These are phyloP conservation scores for Crithidia expoeki DNA, from an alignment of 208 protist species.

Conservation along the genomic window DNA sequence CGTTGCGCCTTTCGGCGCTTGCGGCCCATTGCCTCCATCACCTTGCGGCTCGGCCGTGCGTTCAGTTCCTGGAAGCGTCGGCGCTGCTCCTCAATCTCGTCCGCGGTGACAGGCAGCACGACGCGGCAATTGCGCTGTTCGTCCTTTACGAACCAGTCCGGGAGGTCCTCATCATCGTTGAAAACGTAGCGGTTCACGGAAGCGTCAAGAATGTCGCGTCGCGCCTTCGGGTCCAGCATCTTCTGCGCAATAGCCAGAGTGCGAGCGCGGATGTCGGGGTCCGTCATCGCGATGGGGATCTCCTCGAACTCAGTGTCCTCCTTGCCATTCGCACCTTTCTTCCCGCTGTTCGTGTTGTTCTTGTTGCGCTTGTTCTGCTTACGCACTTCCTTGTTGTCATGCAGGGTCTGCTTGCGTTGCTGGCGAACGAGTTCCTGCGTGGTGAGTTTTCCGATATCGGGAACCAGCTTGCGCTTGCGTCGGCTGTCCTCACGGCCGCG, in stretches of 20 bases:
- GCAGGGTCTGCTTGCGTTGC: conserved; percentile 80
- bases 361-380: conserved; percentile 71
- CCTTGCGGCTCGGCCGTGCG: conserved; percentile 96
- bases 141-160: conserved; percentile 93
- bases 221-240: conserved; percentile 85
- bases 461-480: conserved; percentile 70
- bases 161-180: conserved; percentile 91
- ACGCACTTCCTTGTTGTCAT: conserved; percentile 78
- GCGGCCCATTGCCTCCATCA: conserved; percentile 96
- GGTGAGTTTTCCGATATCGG: conserved; percentile 73
- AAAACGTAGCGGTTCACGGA: conserved; percentile 89
- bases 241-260: conserved; percentile 88
- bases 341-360: conserved; percentile 52
- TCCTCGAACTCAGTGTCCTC: conserved; percentile 85
- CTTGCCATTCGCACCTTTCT: conserved; percentile 48
- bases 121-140: conserved; percentile 91
- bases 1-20: conserved; percentile 89
- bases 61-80: conserved; percentile 92
- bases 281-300: conserved; percentile 86
- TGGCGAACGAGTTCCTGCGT: conserved; percentile 85
- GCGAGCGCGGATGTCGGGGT: conserved; percentile 82
- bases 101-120: conserved; percentile 83
- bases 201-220: conserved; percentile 88
- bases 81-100: conserved; percentile 94
- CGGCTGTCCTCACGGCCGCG: conserved; percentile 75